Base-by-base conservation (phyloP, 108 stramenopile species). In the Cyclostephanos tholiformis region DNA sequence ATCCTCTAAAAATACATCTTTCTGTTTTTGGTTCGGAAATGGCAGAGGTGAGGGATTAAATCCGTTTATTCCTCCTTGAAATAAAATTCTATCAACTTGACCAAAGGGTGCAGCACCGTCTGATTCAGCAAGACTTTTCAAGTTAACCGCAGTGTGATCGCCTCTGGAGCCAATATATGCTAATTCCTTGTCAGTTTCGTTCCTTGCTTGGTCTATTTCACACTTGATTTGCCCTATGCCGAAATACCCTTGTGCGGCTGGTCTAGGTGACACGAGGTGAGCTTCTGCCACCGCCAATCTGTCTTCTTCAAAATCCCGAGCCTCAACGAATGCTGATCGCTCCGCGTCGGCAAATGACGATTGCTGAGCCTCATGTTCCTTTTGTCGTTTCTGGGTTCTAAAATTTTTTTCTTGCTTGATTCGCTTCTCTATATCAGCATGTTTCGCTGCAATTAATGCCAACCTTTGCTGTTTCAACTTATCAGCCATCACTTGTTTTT, bases 31-130 rank as follows among this genome's bases (percentile, higher is more conserved):
- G 36, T 36, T 6, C n/a, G n/a, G n/a, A n/a, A n/a, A n/a, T 36
- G 36, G 4, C 36, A 36, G 36, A 36, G 36, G 36, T 6, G 36
- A 6, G 4, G 36, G 36, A n/a, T n/a, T n/a, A n/a, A n/a, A n/a
- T 36, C 36, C 36, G 36, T 36, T 36, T 36, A 51, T 20, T 10
- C 26, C 26, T 23, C 56, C 25, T 57, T 57, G 56, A 23, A 26
- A 57, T 12, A 57, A 23, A 22, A 57, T 57, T 57, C 25, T 26
- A 57, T 57, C 56, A 26, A 57, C 56, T 57, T 57, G 56, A 26
- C 56, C 25, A 26, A 2, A 13, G 23, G 25, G 26, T 57, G 56
- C 12, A 26, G 56, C 56, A 8, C 26, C 56, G 56, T 23, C 26
- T 26, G 56, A 12, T 22, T 57, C 56, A 8, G 6, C 6, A 26